These are phyloP conservation scores for Colletotrichum lindemuthianum DNA, from an alignment of 2,329 filamentous ascomycete species.

Conservation along the genomic window DNA sequence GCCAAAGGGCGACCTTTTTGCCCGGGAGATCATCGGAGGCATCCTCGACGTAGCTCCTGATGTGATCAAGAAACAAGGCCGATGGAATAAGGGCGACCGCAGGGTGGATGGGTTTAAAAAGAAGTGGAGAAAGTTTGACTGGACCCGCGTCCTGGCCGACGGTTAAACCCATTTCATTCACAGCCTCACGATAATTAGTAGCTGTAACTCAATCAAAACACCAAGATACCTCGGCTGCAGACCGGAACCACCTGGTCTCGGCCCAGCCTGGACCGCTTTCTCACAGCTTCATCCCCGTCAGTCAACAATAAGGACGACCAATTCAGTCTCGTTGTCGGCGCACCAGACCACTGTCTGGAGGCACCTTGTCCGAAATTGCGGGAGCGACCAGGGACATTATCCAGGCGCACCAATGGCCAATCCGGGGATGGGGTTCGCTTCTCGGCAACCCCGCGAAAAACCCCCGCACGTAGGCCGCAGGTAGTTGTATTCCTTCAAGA, in stretches of 20 bases:
- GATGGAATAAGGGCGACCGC: conserved; percentile 78
- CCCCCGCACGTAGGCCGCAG: conserved; percentile 19
- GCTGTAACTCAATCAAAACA: background rate
- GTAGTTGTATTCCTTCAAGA: conserved; percentile 1
- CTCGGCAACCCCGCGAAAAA: conserved; percentile 29
- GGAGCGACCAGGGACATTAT: conserved; percentile 18
- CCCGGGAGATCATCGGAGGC: conserved; percentile 88
- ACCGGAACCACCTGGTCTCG: background rate
- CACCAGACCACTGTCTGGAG: conserved; percentile 12
- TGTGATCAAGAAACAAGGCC: conserved; percentile 88
- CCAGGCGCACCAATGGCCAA: conserved; percentile 34
- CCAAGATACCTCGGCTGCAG: conserved; percentile 16
- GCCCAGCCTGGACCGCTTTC: background rate
- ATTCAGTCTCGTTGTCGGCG: background rate
- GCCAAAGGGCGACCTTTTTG: conserved; percentile 93
- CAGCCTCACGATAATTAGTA: background rate
- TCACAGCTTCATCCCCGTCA: conserved; percentile 9
- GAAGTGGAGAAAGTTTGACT: conserved; percentile 93
- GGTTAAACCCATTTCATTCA: conserved; percentile 25
- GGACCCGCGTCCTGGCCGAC: conserved; percentile 69
- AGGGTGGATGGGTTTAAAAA: conserved; percentile 83
- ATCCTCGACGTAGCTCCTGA: conserved; percentile 88
- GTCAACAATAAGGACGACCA: background rate
- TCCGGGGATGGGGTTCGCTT: conserved; percentile 19
- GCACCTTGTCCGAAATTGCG: conserved; percentile 29